Base-by-base conservation (phyloP, 768 basidiomycete genomes). In the Hypsizygus marmoreus region DNA sequence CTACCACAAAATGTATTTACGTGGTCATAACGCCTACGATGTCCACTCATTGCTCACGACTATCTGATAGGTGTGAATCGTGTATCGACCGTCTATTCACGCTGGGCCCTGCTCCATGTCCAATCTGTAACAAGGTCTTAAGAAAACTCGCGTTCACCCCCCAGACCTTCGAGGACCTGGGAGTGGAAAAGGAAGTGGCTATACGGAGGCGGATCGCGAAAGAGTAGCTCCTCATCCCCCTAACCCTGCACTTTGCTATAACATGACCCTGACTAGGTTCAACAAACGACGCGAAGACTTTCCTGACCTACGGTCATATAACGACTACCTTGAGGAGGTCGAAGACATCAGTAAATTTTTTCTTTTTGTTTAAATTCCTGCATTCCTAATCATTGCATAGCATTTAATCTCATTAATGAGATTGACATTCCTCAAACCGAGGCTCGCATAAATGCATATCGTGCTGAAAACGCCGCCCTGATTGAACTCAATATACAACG, bases 61-160 rank as follows among this genome's bases (percentile, higher is more conserved):
- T 11, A 25, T 31, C 20, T 34, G 42, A 28, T 50, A 95, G 94
- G 91, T 98, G 97, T 71, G 95, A 98, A 72, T 92, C 91, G 1
- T 99, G 97, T 65, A 97, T 99, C 58, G 97, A 98, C 66, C 83
- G 95, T 6, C 66, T 97, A 30, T 99, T 95, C 67, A 95, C 94
- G 1, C 80, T 97, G 4, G 95, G 95, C 2, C 95, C 97, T 2
- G 94, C 93, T 2, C 92, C 92, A 3, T 98, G 97, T 74, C 97
- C 97, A 13, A 84, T 93, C 45, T 99, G 97, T 66, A 82, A 79
- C 42, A 90, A 85, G 58, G 80, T 88, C 13, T 75, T 97, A 40
- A 73, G 97, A 14, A 98, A 97, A 62, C 78, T 93, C 19, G 91
- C 91, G n/a, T 99, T 98, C 61, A 88, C 84, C 12, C 91, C 93